Conservation (phyloP, 2,329 filamentous ascomycete genomes). For the Penicillium capsulatum region DNA sequence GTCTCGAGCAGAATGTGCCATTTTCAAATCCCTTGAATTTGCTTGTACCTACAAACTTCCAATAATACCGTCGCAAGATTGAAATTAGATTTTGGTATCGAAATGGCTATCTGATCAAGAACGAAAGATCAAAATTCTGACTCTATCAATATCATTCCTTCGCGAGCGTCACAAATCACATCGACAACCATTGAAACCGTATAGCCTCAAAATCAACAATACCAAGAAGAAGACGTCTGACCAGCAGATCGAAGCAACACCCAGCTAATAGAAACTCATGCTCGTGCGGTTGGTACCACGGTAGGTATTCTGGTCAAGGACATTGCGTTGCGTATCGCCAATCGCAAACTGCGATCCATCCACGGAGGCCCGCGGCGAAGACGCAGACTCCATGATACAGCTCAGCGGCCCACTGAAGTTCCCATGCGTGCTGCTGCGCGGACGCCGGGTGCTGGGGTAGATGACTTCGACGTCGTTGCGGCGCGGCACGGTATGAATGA, state of each 20-base stretch:
- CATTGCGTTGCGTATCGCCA: conserved; percentile 8
- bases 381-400: conserved; percentile 28
- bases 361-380: conserved; percentile 20
- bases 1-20: no score
- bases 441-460: conserved; percentile 34
- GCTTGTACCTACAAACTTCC: no score
- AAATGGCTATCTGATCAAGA: background rate
- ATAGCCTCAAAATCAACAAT: conserved; percentile 5
- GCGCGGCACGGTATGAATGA: conserved; percentile 21
- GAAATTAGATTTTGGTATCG: background rate
- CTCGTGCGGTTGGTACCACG: conserved; percentile 32
- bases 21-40: no score
- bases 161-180: conserved; percentile 2
- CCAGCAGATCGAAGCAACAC: conserved; percentile 20
- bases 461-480: conserved; percentile 32
- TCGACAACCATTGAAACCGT: conserved; percentile 4
- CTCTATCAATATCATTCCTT: no score
- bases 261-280: conserved; percentile 16
- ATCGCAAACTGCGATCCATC: conserved; percentile 21
- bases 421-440: conserved; percentile 33
- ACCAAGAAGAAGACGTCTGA: conserved; percentile 13
- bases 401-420: conserved; percentile 25
- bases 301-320: conserved; percentile 26
- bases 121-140: no score
- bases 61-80: background rate